Evolutionary conservation across 805 yeast species (phyloP).

Genomic region (Candida insectalens): DNA sequence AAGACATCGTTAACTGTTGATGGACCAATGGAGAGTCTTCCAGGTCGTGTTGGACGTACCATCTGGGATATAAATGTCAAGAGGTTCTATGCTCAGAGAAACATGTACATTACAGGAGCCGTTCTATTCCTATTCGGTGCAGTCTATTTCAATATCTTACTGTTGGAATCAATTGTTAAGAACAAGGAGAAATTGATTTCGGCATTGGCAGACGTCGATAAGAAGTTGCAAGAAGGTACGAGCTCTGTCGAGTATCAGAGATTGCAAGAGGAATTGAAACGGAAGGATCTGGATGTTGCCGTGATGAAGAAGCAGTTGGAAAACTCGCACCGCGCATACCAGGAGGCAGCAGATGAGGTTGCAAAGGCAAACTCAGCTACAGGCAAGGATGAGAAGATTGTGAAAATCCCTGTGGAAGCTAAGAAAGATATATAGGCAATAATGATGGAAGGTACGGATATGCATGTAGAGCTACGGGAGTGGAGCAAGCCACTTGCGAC

Average conservation of each 20-base stretch:
- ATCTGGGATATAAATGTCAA: conserved; percentile 29
- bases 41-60: conserved; percentile 9
- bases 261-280: conserved; percentile 24
- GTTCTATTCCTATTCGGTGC: conserved; percentile 38
- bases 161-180: conserved; percentile 35
- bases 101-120: conserved; percentile 46
- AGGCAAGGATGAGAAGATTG: neutral
- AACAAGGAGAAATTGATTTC: conserved; percentile 19
- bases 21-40: neutral
- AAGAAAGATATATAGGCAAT: conserved; percentile 6
- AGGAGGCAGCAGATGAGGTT: conserved; percentile 22
- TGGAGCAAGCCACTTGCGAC: neutral
- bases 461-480: too few species aligned
- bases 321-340: conserved; percentile 30
- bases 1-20: conserved; percentile 15
- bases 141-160: conserved; percentile 31
- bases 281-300: conserved; percentile 29
- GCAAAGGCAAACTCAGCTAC: neutral
- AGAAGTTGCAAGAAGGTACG: conserved; percentile 20
- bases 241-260: conserved; percentile 19
- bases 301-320: conserved; percentile 29
- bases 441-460: neutral
- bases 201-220: conserved; percentile 1
- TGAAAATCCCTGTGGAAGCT: conserved; percentile 1
- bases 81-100: conserved; percentile 48